These are phyloP conservation scores for Dendrobium catenatum DNA, from an alignment of 106 monocot genomes.

Conservation along the genomic window DNA sequence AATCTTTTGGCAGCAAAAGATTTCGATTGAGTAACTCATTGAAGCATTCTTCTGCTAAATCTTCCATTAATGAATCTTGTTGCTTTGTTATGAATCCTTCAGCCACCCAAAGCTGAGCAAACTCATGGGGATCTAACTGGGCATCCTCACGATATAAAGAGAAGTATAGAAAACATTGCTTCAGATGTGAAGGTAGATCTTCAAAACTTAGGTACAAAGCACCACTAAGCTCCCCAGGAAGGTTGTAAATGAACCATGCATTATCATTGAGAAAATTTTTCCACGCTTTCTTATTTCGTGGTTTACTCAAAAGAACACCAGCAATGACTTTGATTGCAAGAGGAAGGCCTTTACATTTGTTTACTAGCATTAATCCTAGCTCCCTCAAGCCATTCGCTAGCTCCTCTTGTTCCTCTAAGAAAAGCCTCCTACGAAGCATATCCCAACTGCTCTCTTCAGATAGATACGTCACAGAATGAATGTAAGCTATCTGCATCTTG, in stretches of 20 bases:
- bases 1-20: neutral
- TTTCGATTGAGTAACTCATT: neutral
- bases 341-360: no score
- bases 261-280: constrained; percentile 14
- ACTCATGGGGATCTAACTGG: neutral
- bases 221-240: no score
- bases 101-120: constrained; percentile 8
- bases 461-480: constrained; percentile 32
- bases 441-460: constrained; percentile 23
- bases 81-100: neutral
- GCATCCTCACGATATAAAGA: constrained; percentile 14
- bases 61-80: no score
- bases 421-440: no score
- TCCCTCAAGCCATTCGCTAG: no score
- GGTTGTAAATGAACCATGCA: no score
- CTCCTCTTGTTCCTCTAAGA: no score
- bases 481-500: constrained; percentile 14
- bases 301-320: constrained; percentile 22
- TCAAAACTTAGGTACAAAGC: no score
- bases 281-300: constrained; percentile 17
- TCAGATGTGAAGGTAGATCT: no score
- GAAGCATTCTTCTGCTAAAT: no score
- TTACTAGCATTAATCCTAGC: no score
- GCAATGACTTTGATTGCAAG: constrained; percentile 9
- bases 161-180: neutral